A percentile compares a stretch with the other conserved stretches of the same genome.
phyloP scores from a whole-genome alignment of 2,329 filamentous ascomycete genomes.

The Colletotrichum sp. region DNA sequence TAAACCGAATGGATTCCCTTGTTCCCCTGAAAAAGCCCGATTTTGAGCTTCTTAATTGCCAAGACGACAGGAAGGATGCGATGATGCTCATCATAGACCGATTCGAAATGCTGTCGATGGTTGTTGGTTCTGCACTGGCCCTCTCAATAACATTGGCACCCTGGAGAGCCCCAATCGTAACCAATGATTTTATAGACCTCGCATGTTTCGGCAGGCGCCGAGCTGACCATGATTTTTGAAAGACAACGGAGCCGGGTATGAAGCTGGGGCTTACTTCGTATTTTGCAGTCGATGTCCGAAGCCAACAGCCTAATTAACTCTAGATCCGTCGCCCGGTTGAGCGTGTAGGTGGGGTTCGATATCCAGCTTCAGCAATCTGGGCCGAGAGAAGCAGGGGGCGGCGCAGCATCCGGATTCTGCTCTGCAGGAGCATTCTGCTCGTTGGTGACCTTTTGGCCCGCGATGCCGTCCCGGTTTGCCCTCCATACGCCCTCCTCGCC shows the following conservation, averaged over 20 bases:
- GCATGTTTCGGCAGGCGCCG: background rate
- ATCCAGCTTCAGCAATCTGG: background rate
- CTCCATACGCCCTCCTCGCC: constrained; percentile 83
- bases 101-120: background rate
- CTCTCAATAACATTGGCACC: background rate
- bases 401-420: background rate
- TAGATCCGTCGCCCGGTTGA: background rate
- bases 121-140: background rate
- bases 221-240: background rate
- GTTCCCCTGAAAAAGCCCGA: background rate
- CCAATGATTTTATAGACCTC: background rate
- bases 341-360: background rate
- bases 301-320: background rate
- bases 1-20: background rate
- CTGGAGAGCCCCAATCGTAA: background rate
- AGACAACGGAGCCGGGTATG: background rate
- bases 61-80: background rate
- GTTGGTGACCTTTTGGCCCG: constrained; percentile 53
- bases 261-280: background rate
- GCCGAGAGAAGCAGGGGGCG: background rate
- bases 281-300: background rate
- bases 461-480: constrained; percentile 79
- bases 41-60: background rate
- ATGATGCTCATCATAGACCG: background rate
- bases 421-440: background rate